phyloP scores from a whole-genome alignment of 2,329 filamentous ascomycete species.

The Ophiosphaerella korrae region DNA sequence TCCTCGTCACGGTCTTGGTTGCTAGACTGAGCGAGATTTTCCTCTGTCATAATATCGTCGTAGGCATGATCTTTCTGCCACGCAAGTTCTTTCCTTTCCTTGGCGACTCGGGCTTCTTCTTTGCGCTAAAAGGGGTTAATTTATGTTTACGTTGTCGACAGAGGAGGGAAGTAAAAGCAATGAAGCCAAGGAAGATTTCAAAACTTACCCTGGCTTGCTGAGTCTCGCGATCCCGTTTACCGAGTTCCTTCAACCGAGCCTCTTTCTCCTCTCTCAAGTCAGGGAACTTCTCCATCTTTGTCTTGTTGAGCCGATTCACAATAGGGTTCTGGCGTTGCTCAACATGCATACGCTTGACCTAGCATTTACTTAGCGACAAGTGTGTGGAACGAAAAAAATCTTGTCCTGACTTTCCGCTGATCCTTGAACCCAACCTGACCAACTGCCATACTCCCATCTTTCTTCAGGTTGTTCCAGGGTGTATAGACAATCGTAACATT shows the following conservation, averaged over 20 bases:
- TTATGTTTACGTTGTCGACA: not conserved
- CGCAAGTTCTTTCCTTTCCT: constrained; percentile 86
- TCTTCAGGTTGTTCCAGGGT: constrained; percentile 94
- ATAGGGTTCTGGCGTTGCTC: constrained; percentile 82
- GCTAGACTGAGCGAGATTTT: constrained; percentile 75
- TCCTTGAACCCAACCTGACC: constrained; percentile 97
- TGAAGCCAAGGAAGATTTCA: not conserved
- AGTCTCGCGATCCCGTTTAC: constrained; percentile 71
- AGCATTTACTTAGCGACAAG: constrained; percentile 1
- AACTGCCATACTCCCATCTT: constrained; percentile 92
- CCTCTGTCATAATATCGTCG: constrained; percentile 86
- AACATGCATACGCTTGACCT: constrained; percentile 83
- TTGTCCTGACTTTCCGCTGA: constrained; percentile 63
- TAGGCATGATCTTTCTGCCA: constrained; percentile 98
- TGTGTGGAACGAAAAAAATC: not conserved
- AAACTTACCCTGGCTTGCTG: constrained; percentile 64
- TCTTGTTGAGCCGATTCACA: constrained; percentile 98
- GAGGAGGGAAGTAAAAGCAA: not conserved
- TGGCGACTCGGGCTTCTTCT: constrained; percentile 72
- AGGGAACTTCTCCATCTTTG: constrained; percentile 83
- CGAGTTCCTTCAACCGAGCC: constrained; percentile 71
- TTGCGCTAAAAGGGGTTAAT: constrained; percentile 63
- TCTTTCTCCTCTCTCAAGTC: constrained; percentile 84
- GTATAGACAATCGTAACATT: constrained; percentile 97
- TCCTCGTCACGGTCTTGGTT: constrained; percentile 82